A percentile compares a stretch with the other conserved stretches of the same genome.
Conservation (phyloP, 345 rosid genomes). For the Pistacia atlantica region DNA sequence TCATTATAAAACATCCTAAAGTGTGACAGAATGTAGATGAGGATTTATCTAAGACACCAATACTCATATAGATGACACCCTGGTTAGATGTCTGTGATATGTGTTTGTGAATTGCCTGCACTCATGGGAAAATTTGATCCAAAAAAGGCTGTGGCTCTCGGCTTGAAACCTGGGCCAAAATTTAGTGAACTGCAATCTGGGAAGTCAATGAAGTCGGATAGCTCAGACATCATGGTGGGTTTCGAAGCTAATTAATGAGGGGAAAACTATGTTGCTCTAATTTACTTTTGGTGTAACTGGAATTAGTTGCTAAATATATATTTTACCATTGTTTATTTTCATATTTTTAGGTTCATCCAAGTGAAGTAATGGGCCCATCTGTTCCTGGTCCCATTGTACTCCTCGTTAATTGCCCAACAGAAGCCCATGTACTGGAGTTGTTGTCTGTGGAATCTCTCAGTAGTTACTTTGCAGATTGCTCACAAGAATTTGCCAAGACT, state of each 20-base stretch:
- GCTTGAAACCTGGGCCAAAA: constrained; percentile 81
- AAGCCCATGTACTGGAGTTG: constrained; percentile 57
- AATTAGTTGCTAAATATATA: constrained; percentile 5
- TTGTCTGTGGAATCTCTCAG: constrained; percentile 49
- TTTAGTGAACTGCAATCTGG: constrained; percentile 80
- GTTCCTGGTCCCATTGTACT: constrained; percentile 86
- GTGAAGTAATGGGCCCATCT: constrained; percentile 97
- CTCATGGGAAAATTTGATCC: constrained; percentile 84
- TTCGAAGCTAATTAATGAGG: constrained; percentile 14
- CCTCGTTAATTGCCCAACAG: constrained; percentile 92
- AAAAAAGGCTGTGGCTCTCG: constrained; percentile 75
- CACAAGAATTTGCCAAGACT: constrained; percentile 39
- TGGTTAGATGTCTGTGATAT: constrained; percentile 83
- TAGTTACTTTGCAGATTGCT: constrained; percentile 48
- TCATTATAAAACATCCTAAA: not conserved
- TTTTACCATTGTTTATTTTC: constrained; percentile 16
- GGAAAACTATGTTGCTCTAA: not conserved
- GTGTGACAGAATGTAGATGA: not conserved
- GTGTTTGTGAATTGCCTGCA: constrained; percentile 84
- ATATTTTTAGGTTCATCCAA: constrained; percentile 70
- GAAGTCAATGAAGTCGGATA: constrained; percentile 76
- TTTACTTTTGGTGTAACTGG: constrained; percentile 12
- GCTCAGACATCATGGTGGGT: constrained; percentile 66
- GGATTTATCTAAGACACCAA: not conserved
- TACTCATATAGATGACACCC: constrained; percentile 13